Percentiles rank a stretch among this genome's conserved stretches.
These are phyloP conservation scores for Pythium brachiatum DNA, from an alignment of 352 stramenopile genomes.

Conservation along the genomic window DNA sequence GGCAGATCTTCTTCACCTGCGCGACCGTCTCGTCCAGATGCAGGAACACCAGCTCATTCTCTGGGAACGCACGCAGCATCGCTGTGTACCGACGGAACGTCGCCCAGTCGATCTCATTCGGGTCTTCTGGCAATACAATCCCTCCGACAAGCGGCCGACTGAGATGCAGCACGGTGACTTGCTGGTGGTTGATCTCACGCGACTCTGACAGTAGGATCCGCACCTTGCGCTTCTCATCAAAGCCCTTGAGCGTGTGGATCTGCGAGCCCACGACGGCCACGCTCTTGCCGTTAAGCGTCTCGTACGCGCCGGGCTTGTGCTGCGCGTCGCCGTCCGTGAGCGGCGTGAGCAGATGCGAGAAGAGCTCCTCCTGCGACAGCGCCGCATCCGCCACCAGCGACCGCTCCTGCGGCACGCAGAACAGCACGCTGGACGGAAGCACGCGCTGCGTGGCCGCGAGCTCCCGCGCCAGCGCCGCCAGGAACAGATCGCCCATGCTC, in stretches of 20 bases:
- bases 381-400: constrained; percentile 45
- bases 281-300: constrained; percentile 62
- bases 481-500: constrained; percentile 37
- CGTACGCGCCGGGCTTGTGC: constrained; percentile 46
- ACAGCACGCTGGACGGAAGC: constrained; percentile 44
- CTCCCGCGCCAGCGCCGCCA: constrained; percentile 38
- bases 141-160: constrained; percentile 68
- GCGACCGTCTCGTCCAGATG: constrained; percentile 62
- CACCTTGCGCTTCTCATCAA: constrained; percentile 52
- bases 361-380: constrained; percentile 42
- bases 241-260: constrained; percentile 48
- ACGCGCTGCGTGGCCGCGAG: constrained; percentile 54
- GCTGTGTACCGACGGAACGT: constrained; percentile 74
- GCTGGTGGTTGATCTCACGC: constrained; percentile 46
- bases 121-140: constrained; percentile 63
- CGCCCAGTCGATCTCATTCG: constrained; percentile 67
- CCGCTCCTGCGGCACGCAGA: constrained; percentile 66
- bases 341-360: constrained; percentile 57
- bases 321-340: constrained; percentile 10
- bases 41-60: constrained; percentile 73
- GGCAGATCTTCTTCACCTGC: constrained; percentile 59
- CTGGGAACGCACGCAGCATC: constrained; percentile 69
- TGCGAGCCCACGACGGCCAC: constrained; percentile 57
- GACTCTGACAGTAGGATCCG: constrained; percentile 72
- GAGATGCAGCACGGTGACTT: constrained; percentile 63